phyloP scores from a whole-genome alignment of 2,329 filamentous ascomycete species.

The Alternaria sp. region DNA sequence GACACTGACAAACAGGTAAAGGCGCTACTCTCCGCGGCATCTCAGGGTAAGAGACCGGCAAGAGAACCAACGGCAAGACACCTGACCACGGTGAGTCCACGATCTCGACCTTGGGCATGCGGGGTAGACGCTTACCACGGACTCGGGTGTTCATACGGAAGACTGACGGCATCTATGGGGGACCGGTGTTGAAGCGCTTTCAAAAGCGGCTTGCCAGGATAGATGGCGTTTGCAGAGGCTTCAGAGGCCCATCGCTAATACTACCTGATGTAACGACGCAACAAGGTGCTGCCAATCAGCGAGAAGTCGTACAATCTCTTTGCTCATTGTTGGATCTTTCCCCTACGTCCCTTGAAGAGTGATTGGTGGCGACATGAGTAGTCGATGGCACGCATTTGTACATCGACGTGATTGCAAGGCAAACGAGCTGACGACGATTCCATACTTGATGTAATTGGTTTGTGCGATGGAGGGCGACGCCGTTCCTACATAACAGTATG shows the following conservation, averaged over 20 bases:
- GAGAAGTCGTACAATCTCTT: background rate
- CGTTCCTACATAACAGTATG: no score
- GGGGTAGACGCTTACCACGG: background rate
- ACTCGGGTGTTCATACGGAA: background rate
- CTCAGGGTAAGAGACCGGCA: background rate
- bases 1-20: background rate
- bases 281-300: background rate
- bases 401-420: background rate
- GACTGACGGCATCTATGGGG: background rate
- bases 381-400: fast-evolving
- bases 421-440: fast-evolving
- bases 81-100: background rate
- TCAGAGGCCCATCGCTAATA: background rate
- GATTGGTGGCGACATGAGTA: background rate
- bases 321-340: background rate
- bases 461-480: no score
- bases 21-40: background rate
- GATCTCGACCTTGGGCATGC: background rate
- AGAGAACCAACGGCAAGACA: background rate
- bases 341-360: background rate
- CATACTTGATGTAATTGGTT: background rate
- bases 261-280: no score
- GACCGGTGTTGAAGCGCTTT: background rate
- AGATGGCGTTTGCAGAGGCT: background rate
- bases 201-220: background rate